Evolutionary conservation across 768 basidiomycete species (phyloP), one percentile per base, ranked within the genome.

Genomic region (Albatrellus ellisii): DNA sequence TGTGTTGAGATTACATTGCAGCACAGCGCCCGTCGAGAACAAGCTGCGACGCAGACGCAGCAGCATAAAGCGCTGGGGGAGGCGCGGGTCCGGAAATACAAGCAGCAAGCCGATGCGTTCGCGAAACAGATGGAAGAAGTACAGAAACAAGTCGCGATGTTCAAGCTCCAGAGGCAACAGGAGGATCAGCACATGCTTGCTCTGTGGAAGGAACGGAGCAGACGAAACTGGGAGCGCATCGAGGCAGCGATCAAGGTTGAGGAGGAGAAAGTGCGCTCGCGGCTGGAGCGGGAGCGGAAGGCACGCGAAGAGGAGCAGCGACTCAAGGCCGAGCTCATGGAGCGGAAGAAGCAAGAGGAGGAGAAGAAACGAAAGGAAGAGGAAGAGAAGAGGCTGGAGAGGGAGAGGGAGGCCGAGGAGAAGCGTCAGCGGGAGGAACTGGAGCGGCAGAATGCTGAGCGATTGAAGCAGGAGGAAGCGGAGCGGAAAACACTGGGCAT

Each of bases 181-280:
- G 69, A 72, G 21, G 68, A 79, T 42, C 58, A 62, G 27, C 55
- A 52, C 37, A 54, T 79, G 26, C 59, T 62, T 34, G 59, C 60
- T 4, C 56, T 51, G 7, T 76, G 72, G 72, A 67, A 66, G 37
- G 58, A 60, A 27, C 62, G 69, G 38, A 64, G 68, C 45, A 59
- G 47, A 34, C 51, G 52, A 38, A 59, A 75, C 27, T 76, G 74
- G 62, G 64, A 73, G 21, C 64, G 75, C 4, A 72, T 83, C 40
- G 79, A 86, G 56, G 54, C 46, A 2, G 74, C 67, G 6, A 85
- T 86, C 46, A 69, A 69, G 51, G 24, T 59, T 3, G 79, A 84
- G 52, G 77, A 82, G 46, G 77, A 75, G 22, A 78, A 73, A 45
- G 57, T 70, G 17, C 66, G 65, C 7, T 64, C 56, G 46, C 63